These are phyloP conservation scores for Citrus inodora DNA, from an alignment of 345 rosid species.

Conservation along the genomic window DNA sequence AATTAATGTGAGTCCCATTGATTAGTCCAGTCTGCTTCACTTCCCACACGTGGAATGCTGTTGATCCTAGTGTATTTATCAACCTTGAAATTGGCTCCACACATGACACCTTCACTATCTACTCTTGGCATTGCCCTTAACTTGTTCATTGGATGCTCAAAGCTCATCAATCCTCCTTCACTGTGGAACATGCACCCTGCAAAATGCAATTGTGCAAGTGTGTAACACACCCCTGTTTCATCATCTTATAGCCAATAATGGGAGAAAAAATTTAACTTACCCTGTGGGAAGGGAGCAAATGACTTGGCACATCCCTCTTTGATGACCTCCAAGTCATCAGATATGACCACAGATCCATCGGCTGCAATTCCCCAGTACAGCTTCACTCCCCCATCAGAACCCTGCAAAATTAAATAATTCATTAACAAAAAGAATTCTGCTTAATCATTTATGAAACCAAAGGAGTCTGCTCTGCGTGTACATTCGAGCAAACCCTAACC, in stretches of 20 bases:
- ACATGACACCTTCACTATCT: slow-evolving; percentile 83
- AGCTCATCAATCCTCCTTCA: slow-evolving; percentile 77
- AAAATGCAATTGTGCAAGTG: not conserved
- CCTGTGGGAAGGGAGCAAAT: slow-evolving; percentile 91
- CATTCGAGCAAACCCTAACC: not conserved
- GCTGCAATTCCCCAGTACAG: slow-evolving; percentile 90
- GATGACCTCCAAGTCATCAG: slow-evolving; percentile 70
- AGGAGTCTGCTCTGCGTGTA: no score
- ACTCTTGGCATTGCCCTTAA: slow-evolving; percentile 87
- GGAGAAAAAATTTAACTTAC: no score
- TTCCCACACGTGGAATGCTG: slow-evolving; percentile 79
- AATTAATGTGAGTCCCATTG: slow-evolving; percentile 37
- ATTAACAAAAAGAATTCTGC: no score
- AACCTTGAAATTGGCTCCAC: slow-evolving; percentile 89
- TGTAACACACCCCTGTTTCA: not conserved
- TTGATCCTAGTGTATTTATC: slow-evolving; percentile 57
- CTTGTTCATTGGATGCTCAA: slow-evolving; percentile 74
- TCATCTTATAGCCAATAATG: no score
- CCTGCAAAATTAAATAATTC: slow-evolving; percentile 34
- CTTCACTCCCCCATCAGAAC: slow-evolving; percentile 70
- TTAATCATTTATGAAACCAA: no score
- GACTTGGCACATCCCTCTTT: slow-evolving; percentile 90
- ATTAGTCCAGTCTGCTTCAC: slow-evolving; percentile 79
- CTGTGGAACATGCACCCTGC: slow-evolving; percentile 87
- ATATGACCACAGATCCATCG: slow-evolving; percentile 78